Base-by-base conservation (phyloP, 805 yeast species). In the Wickerhamiella nectarea region DNA sequence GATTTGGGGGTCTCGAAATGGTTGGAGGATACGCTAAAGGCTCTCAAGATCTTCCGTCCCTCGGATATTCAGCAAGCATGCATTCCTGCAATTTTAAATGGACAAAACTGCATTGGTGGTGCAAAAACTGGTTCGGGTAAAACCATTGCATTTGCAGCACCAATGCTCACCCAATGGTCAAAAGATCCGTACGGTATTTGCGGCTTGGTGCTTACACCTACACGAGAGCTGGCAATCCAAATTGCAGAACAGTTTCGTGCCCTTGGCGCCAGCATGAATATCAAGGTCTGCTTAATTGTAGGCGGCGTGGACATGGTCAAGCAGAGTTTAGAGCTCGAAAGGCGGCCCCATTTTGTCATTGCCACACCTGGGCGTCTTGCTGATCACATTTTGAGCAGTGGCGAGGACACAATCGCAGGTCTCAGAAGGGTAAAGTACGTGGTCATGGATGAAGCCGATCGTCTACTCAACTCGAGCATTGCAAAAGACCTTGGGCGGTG, bases 111-210 rank as follows among this genome's bases (percentile, higher is more conserved):
- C 63, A 89, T 91, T 42, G 99, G 98, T 41, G 98, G 98, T 35
- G 98, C 98, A 25, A 82, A 82, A 60, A 91, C 98, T 0, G 98
- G 98, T 63, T 80, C 94, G 14, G 98, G 98, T 72, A 91, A 91
- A 59, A 91, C 98, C 1, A 77, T 91, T 18, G 95, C 97, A 1
- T 91, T 91, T 70, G 97, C 89, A 1, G 93, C 85, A n/a, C 98
- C 98, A 2, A 89, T 91, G 84, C 67, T 91, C 45, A 76, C 94
- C 1, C 71, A 80, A 56, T 91, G 97, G 95, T 82, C 96, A 0
- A 81, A 79, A 51, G 97, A 91, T 59, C 98, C 98, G 1, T 73
- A 73, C 60, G 98, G 96, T 1, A 81, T 91, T 31, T 91, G 70
- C 61, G 98, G 96, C 3, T 65, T 91, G 2, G 73, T 91, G 1